phyloP scores from a whole-genome alignment of 176 grass and related monocot species.

The Oryza glumipatula region DNA sequence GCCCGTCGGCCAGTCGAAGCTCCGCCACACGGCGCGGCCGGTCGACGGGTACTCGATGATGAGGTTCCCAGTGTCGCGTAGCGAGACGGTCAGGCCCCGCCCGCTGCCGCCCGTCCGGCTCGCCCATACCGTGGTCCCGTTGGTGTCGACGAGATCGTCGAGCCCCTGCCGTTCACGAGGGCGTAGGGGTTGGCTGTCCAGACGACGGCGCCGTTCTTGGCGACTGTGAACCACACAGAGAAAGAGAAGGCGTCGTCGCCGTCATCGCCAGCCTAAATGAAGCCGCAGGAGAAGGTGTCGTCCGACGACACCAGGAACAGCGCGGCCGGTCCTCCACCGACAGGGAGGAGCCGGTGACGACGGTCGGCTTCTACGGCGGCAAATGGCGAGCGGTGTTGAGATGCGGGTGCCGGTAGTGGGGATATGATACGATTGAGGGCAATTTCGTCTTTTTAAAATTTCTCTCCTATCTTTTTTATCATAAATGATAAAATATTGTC shows the following conservation, averaged over 20 bases:
- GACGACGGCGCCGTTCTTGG: not conserved
- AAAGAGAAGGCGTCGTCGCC: not conserved
- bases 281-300: too few relatives aligned
- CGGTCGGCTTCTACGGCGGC: too few relatives aligned
- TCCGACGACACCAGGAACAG: not conserved
- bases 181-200: slow-evolving; percentile 53
- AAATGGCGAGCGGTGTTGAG: too few relatives aligned
- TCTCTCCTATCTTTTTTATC: too few relatives aligned
- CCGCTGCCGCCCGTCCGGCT: slow-evolving; percentile 21
- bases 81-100: slow-evolving; percentile 27
- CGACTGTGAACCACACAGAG: too few relatives aligned
- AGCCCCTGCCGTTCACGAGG: slow-evolving; percentile 48
- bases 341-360: slow-evolving; percentile 2
- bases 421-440: too few relatives aligned
- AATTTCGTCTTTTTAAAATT: too few relatives aligned
- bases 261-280: not conserved
- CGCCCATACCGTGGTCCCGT: slow-evolving; percentile 60
- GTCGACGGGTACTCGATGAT: slow-evolving; percentile 33
- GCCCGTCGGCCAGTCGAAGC: slow-evolving; percentile 50
- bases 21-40: slow-evolving; percentile 38
- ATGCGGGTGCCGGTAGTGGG: too few relatives aligned
- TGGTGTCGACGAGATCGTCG: slow-evolving; percentile 50
- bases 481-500: too few relatives aligned
- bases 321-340: slow-evolving; percentile 18
- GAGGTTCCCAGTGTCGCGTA: slow-evolving; percentile 59